These are phyloP conservation scores for Aureobasidium sp. DNA, from an alignment of 2,329 filamentous ascomycete genomes.

Conservation along the genomic window DNA sequence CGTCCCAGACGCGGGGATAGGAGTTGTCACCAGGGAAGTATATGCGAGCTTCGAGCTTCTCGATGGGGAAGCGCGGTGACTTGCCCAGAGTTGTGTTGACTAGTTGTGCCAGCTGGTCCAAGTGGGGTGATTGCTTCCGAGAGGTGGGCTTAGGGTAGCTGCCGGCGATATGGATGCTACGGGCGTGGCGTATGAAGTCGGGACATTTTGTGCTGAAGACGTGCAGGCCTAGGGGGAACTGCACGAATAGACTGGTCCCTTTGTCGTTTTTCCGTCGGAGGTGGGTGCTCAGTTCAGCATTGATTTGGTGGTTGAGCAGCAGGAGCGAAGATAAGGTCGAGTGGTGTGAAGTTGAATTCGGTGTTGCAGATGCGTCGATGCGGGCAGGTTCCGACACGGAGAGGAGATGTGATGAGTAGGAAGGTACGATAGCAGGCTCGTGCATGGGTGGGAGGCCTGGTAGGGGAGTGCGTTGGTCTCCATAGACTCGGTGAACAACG, in stretches of 20 bases:
- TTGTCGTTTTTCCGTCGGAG: slow-evolving; percentile 29
- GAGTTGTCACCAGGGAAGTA: slow-evolving; percentile 43
- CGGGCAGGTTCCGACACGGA: slow-evolving; percentile 32
- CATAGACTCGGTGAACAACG: slow-evolving; percentile 34
- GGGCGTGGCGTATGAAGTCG: slow-evolving; percentile 43
- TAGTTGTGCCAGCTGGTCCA: slow-evolving; percentile 36
- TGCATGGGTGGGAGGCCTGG: slow-evolving; percentile 43
- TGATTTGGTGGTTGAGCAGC: slow-evolving; percentile 35
- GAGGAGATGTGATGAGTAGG: slow-evolving; percentile 39
- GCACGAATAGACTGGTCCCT: slow-evolving; percentile 44
- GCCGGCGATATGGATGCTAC: slow-evolving; percentile 45
- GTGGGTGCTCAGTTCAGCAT: slow-evolving; percentile 40
- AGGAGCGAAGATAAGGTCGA: slow-evolving; percentile 25
- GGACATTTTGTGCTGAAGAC: slow-evolving; percentile 43
- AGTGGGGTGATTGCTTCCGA: slow-evolving; percentile 26
- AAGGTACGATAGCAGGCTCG: slow-evolving; percentile 37
- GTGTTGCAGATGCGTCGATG: slow-evolving; percentile 23
- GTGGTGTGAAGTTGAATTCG: slow-evolving; percentile 11
- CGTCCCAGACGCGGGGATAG: slow-evolving; percentile 45
- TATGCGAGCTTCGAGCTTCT: slow-evolving; percentile 42
- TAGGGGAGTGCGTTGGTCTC: slow-evolving; percentile 29
- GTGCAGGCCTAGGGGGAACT: slow-evolving; percentile 46
- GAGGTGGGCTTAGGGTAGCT: slow-evolving; percentile 33
- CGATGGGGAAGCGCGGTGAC: slow-evolving; percentile 27
- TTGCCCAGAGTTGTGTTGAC: slow-evolving; percentile 37